These are phyloP conservation scores for Colletotrichum siamense DNA, from an alignment of 2,329 filamentous ascomycete genomes.

Conservation along the genomic window DNA sequence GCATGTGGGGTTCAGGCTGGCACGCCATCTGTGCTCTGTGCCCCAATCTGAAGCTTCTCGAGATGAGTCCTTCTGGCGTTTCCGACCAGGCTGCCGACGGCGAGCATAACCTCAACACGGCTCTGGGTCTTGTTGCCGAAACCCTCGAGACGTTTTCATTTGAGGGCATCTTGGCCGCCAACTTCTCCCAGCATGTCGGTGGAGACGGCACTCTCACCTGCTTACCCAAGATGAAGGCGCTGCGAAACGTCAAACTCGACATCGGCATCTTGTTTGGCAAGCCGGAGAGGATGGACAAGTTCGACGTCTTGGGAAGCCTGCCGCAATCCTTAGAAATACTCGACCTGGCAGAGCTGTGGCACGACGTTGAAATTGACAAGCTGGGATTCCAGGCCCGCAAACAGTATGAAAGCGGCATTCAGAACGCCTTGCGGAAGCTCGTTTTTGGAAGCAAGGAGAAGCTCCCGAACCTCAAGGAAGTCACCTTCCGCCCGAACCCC, in stretches of 20 bases:
- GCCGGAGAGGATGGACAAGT: neutral
- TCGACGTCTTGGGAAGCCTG: neutral
- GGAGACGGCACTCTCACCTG: slow-evolving; percentile 10
- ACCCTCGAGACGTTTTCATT: slow-evolving; percentile 18
- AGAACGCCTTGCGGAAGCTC: slow-evolving; percentile 34
- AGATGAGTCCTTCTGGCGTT: slow-evolving; percentile 16
- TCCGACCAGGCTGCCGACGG: slow-evolving; percentile 15
- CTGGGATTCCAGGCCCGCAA: neutral
- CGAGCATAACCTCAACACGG: slow-evolving; percentile 19
- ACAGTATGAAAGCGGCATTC: slow-evolving; percentile 34
- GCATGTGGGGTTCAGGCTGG: slow-evolving; percentile 21
- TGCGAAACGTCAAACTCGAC: slow-evolving; percentile 17
- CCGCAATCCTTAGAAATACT: neutral
- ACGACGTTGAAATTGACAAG: slow-evolving; percentile 10
- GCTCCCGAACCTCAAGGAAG: slow-evolving; percentile 9
- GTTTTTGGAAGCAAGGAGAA: slow-evolving; percentile 25
- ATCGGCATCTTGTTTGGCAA: slow-evolving; percentile 8
- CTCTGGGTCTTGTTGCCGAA: slow-evolving; percentile 4
- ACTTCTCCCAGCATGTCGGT: slow-evolving; percentile 14
- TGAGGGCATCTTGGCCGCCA: slow-evolving; percentile 12
- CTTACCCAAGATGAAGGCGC: slow-evolving; percentile 13
- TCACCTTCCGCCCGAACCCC: slow-evolving; percentile 15
- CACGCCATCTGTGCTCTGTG: slow-evolving; percentile 19
- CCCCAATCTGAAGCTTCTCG: slow-evolving; percentile 17
- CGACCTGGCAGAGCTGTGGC: slow-evolving; percentile 17